Percentiles rank a stretch among this genome's conserved stretches.
Conservation (phyloP, 805 yeast genomes). For the Torulaspora delbrueckii region DNA sequence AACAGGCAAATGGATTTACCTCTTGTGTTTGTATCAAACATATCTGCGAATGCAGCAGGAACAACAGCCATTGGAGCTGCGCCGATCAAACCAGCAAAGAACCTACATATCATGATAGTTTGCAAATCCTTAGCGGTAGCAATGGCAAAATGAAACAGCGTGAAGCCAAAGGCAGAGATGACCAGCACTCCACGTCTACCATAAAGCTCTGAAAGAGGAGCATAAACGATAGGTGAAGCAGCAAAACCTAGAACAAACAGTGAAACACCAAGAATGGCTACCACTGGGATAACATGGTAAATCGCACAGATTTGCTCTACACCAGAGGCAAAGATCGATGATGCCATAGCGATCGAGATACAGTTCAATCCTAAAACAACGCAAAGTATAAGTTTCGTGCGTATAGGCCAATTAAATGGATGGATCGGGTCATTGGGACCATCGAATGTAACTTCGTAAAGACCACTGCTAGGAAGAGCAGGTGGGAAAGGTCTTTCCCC, state of each 20-base stretch:
- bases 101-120: slow-evolving; percentile 70
- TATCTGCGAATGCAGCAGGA: slow-evolving; percentile 83
- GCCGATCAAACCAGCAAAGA: slow-evolving; percentile 75
- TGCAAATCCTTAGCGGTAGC: slow-evolving; percentile 79
- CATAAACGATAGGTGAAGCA: slow-evolving; percentile 87
- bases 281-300: slow-evolving; percentile 60
- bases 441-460: slow-evolving; percentile 64
- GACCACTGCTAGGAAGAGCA: slow-evolving; percentile 47
- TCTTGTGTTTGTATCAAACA: slow-evolving; percentile 59
- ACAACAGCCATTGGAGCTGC: slow-evolving; percentile 83
- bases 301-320: slow-evolving; percentile 43
- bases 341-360: slow-evolving; percentile 61
- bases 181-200: slow-evolving; percentile 65
- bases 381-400: slow-evolving; percentile 44
- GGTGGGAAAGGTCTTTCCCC: slow-evolving; percentile 62
- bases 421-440: slow-evolving; percentile 76
- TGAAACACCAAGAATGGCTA: slow-evolving; percentile 71
- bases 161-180: slow-evolving; percentile 51
- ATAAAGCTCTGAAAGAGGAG: slow-evolving; percentile 74
- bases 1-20: slow-evolving; percentile 74
- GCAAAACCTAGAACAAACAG: slow-evolving; percentile 91
- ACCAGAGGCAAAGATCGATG: slow-evolving; percentile 75
- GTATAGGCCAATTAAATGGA: slow-evolving; percentile 71
- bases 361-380: slow-evolving; percentile 46
- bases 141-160: slow-evolving; percentile 61